A percentile compares a stretch with the other conserved stretches of the same genome.
phyloP scores from a whole-genome alignment of 1,139 yeast genomes.

The Blastobotrys indianensis region DNA sequence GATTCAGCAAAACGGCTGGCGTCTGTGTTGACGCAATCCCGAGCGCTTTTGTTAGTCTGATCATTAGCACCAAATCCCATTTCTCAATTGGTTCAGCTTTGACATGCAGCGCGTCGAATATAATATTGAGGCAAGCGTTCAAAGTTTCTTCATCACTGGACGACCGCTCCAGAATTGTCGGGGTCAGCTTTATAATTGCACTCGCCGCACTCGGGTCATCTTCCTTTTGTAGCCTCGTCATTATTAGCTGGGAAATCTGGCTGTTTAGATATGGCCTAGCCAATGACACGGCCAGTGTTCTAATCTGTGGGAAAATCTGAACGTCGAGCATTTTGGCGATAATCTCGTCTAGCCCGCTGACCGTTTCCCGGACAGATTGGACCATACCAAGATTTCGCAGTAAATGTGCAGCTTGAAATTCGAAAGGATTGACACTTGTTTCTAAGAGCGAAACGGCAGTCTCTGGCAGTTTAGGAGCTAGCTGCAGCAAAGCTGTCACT shows the following conservation, averaged over 20 bases:
- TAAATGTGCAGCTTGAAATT: constrained; percentile 26
- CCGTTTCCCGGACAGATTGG: constrained; percentile 6
- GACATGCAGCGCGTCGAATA: too few species aligned
- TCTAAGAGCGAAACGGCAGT: constrained; percentile 9
- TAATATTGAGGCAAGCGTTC: too few species aligned
- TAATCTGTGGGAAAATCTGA: constrained; percentile 15
- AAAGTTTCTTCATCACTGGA: too few species aligned
- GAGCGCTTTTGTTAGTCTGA: constrained; percentile 18
- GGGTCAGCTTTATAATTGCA: background rate
- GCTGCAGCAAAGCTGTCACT: constrained; percentile 14
- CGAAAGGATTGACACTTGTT: constrained; percentile 18
- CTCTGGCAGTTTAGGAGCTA: constrained; percentile 13
- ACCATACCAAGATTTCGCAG: constrained; percentile 21
- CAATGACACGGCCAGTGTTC: constrained; percentile 12
- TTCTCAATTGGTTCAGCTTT: too few species aligned
- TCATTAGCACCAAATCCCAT: constrained; percentile 12
- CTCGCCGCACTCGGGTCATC: background rate
- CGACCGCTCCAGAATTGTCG: background rate
- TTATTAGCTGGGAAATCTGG: too few species aligned
- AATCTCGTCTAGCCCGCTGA: constrained; percentile 16
- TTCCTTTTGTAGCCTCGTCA: background rate
- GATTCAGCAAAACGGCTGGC: background rate
- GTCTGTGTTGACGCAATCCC: constrained; percentile 18
- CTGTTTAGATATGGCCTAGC: constrained; percentile 3
- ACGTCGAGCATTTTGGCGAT: constrained; percentile 18